Evolutionary conservation across 1,284 basidiomycete genomes (phyloP).

Genomic region (Heterobasidion irregulare): DNA sequence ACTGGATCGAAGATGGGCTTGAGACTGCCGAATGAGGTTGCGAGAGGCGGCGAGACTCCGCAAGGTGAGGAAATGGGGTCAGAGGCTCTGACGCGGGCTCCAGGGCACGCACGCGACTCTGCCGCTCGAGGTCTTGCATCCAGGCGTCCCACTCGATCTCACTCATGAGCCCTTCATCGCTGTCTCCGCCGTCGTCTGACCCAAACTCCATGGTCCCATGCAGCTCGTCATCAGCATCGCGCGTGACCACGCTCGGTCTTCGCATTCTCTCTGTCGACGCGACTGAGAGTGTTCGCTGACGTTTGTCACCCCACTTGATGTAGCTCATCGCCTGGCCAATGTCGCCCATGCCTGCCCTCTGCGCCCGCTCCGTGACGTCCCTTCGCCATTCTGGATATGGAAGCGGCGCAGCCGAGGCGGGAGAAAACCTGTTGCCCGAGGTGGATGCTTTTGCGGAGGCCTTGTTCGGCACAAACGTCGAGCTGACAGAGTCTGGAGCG

Average conservation of each 20-base stretch:
- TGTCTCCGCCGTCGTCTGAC: constrained; percentile 14
- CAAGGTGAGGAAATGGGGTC: not conserved
- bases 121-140: constrained; percentile 41
- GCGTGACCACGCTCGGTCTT: constrained; percentile 8
- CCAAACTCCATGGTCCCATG: constrained; percentile 1
- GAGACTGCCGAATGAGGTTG: not conserved
- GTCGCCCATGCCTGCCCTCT: constrained; percentile 46
- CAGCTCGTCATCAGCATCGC: not conserved
- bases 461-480: constrained; percentile 36
- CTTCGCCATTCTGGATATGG: constrained; percentile 60
- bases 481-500: constrained; percentile 29
- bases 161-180: constrained; percentile 29
- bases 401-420: constrained; percentile 15
- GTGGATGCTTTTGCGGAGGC: constrained; percentile 10
- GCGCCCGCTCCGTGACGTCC: constrained; percentile 37
- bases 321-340: constrained; percentile 42
- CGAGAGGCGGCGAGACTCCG: not conserved
- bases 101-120: constrained; percentile 14
- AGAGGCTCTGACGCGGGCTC: not conserved
- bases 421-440: constrained; percentile 13
- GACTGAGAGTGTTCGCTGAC: constrained; percentile 11
- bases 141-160: constrained; percentile 57
- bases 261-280: constrained; percentile 1
- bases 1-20: not conserved
- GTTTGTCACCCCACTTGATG: constrained; percentile 29